Evolutionary conservation across 2,329 filamentous ascomycete species (phyloP).

Genomic region (Aspergillus sp.): DNA sequence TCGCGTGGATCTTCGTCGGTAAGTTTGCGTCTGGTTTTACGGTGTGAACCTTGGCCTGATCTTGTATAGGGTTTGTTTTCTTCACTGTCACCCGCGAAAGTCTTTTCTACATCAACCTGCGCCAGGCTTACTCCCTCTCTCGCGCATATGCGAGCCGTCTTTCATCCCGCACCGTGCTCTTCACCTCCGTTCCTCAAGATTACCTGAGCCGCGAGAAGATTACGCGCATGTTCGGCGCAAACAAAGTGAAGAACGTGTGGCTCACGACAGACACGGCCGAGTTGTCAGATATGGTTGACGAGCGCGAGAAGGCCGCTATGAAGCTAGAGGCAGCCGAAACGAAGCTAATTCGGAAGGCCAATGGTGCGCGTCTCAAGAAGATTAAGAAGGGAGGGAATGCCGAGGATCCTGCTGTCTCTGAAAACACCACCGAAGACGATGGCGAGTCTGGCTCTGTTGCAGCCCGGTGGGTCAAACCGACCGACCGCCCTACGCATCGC

Average conservation of each 20-base stretch:
- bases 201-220: conserved; percentile 80
- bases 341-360: conserved; percentile 78
- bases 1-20: conserved; percentile 80
- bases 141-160: conserved; percentile 82
- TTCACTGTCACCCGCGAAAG: conserved; percentile 85
- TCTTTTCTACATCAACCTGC: conserved; percentile 89
- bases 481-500: conserved; percentile 77
- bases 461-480: conserved; percentile 72
- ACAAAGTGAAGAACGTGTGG: conserved; percentile 82
- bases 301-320: conserved; percentile 78
- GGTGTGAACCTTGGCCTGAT: background rate
- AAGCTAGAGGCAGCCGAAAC: conserved; percentile 87
- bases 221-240: conserved; percentile 76
- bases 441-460: conserved; percentile 72
- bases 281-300: conserved; percentile 78
- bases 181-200: conserved; percentile 78
- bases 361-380: conserved; percentile 70
- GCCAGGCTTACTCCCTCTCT: conserved; percentile 88
- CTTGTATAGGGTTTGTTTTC: conserved; percentile 70
- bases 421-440: conserved; percentile 59
- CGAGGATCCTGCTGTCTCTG: conserved; percentile 41
- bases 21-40: conserved; percentile 19
- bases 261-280: conserved; percentile 76
- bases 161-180: conserved; percentile 87
- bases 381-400: conserved; percentile 61